Evolutionary conservation across 768 basidiomycete species (phyloP).

Genomic region (Suillus variegatus): DNA sequence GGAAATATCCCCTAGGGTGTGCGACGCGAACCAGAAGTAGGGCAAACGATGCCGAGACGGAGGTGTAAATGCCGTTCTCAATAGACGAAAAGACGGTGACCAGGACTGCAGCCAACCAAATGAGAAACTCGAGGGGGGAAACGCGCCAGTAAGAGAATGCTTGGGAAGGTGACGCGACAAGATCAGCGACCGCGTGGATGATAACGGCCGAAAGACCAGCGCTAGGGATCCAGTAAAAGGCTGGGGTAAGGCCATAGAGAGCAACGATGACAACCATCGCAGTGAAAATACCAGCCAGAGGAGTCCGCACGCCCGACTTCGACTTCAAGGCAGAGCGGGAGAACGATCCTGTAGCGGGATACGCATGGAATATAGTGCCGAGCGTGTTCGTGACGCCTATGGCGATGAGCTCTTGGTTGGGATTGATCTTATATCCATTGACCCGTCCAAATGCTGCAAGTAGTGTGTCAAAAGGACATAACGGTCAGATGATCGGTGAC

Average conservation of each 20-base stretch:
- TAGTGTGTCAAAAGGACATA: conserved; percentile 12
- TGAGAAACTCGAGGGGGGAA: conserved; percentile 89
- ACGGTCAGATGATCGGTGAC: conserved; percentile 21
- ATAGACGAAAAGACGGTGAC: conserved; percentile 93
- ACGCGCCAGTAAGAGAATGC: conserved; percentile 93
- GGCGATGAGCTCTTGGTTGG: conserved; percentile 94
- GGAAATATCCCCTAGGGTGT: conserved; percentile 85
- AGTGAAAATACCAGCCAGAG: conserved; percentile 82
- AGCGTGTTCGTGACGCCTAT: conserved; percentile 96
- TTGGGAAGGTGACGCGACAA: conserved; percentile 82
- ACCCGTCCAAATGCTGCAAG: conserved; percentile 86
- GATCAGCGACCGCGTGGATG: conserved; percentile 87
- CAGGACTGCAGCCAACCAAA: conserved; percentile 84
- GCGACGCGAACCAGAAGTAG: conserved; percentile 87
- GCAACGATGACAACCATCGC: conserved; percentile 91
- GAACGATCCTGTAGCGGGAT: conserved; percentile 98
- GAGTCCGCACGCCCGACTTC: conserved; percentile 97
- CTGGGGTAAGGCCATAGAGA: conserved; percentile 89
- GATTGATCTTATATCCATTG: conserved; percentile 92
- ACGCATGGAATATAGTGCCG: conserved; percentile 87
- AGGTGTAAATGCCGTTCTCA: conserved; percentile 90
- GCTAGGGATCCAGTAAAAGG: conserved; percentile 88
- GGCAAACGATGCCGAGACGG: conserved; percentile 75
- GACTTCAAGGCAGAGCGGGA: conserved; percentile 94
- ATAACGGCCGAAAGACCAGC: conserved; percentile 90